Evolutionary conservation across 495 filamentous ascomycete genomes (phyloP), one percentile per base, ranked within the genome.

Genomic region (Penicillium goetzii): DNA sequence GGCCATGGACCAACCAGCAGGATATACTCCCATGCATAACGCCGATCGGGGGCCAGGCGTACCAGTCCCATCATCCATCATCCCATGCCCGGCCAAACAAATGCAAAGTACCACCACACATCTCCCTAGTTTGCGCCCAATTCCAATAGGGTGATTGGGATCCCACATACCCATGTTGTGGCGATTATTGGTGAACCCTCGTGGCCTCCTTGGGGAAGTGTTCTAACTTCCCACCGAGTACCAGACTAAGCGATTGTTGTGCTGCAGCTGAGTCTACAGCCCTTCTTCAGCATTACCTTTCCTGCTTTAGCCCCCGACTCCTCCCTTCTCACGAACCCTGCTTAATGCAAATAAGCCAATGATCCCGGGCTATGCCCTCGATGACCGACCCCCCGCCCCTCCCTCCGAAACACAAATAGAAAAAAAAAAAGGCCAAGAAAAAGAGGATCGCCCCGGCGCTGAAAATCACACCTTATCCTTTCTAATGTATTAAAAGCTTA

Each of bases 271-370:
- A 23, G 43, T 9, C 19, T 47, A 8, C 43, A 25, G 43, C 43
- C 43, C 43, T 47, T 47, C 43, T 47, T 47, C 43, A 47, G 43
- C 43, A 47, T 25, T 47, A 47, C 43, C 10, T 47, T 47, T 47
- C 21, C 43, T 17, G 4, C 14, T 25, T 47, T 12, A 23, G 43
- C 43, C 43, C 43, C n/a, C 41, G 3, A n/a, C n/a, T 21, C 19
- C 19, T 12, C 9, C 25, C 12, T 15, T 28, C 47, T 21, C 47
- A 51, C 30, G 14, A 51, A 51, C 47, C 47, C 47, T 51, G 47
- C 25, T 17, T 51, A 51, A 51, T 51, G 47, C 47, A 30, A 26
- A 26, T 51, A 15, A 51, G 23, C 47, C 47, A 47, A 47, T 47
- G 43, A 47, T 23, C 19, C 43, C 43, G 19, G 43, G 43, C 21